Percentiles rank a stretch among this genome's conserved stretches.
Evolutionary conservation across 2,329 filamentous ascomycete genomes (phyloP).

Genomic region (Aspergillus chevalieri): DNA sequence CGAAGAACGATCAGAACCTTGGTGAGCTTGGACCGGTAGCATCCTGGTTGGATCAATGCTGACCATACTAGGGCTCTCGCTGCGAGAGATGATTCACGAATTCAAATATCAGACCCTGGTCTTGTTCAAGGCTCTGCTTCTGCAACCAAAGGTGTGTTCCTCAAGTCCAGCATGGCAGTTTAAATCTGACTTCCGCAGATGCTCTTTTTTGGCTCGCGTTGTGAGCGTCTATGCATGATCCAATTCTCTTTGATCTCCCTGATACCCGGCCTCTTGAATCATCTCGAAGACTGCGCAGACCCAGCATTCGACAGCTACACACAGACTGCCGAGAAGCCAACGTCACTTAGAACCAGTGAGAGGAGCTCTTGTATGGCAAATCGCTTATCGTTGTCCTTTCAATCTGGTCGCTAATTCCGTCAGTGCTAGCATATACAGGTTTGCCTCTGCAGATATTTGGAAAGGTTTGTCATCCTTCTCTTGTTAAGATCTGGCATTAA

Average conservation of each 20-base stretch:
- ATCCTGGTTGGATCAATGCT: conserved; percentile 10
- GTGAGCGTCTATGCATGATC: conserved; percentile 94
- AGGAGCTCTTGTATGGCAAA: conserved; percentile 60
- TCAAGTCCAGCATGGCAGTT: background rate
- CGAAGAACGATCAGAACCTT: conserved; percentile 77
- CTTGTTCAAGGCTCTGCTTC: conserved; percentile 82
- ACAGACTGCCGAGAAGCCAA: conserved; percentile 66
- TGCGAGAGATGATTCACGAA: conserved; percentile 86
- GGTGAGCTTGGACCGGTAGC: conserved; percentile 47
- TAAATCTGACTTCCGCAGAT: conserved; percentile 54
- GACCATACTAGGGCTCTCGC: conserved; percentile 52
- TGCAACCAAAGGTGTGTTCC: conserved; percentile 80
- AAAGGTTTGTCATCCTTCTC: conserved; percentile 50
- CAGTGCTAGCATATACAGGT: conserved; percentile 86
- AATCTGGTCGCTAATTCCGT: conserved; percentile 15
- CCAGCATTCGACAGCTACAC: conserved; percentile 85
- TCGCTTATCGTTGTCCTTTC: background rate
- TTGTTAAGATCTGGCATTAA: conserved; percentile 39
- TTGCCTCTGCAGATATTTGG: conserved; percentile 91
- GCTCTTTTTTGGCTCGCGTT: conserved; percentile 96
- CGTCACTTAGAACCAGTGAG: conserved; percentile 85
- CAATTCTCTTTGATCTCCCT: conserved; percentile 95
- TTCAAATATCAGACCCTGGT: conserved; percentile 94
- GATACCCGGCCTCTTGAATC: conserved; percentile 85
- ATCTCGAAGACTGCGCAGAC: conserved; percentile 90